These are phyloP conservation scores for Lentinula sp. DNA, from an alignment of 768 basidiomycete species.

Conservation along the genomic window DNA sequence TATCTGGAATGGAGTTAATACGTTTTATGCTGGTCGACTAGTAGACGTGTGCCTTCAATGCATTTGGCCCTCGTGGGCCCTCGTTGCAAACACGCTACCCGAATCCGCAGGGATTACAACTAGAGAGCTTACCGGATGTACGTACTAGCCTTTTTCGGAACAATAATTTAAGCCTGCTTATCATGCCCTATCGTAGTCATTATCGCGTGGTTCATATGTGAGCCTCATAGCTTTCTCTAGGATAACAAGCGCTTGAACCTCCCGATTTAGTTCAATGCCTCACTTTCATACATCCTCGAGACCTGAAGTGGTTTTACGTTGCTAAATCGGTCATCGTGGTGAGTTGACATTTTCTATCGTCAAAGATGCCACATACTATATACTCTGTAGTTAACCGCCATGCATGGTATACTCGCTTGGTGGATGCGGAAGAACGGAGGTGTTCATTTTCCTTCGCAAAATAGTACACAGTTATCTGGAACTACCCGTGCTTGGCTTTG, in stretches of 20 bases:
- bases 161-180: background rate
- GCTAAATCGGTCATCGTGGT: constrained; percentile 10
- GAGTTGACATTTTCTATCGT: background rate
- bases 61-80: constrained; percentile 8
- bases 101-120: constrained; percentile 8
- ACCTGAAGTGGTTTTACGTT: constrained; percentile 9
- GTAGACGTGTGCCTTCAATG: constrained; percentile 8
- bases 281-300: constrained; percentile 9
- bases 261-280: constrained; percentile 6
- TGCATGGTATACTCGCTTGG: constrained; percentile 10
- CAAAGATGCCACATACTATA: background rate
- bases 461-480: background rate
- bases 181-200: background rate
- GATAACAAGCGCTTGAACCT: background rate
- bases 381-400: background rate
- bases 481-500: constrained; percentile 5
- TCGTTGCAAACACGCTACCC: constrained; percentile 6
- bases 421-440: constrained; percentile 9
- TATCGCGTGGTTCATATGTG: constrained; percentile 11
- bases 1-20: constrained; percentile 10
- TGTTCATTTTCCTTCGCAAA: constrained; percentile 1
- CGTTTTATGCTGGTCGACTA: constrained; percentile 10
- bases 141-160: background rate
- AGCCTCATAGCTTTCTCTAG: background rate
- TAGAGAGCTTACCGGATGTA: constrained; percentile 7